Percentiles rank a stretch among this genome's conserved stretches.
phyloP scores from a whole-genome alignment of 257 asterid genomes.

The Orobanche coerulescens region DNA sequence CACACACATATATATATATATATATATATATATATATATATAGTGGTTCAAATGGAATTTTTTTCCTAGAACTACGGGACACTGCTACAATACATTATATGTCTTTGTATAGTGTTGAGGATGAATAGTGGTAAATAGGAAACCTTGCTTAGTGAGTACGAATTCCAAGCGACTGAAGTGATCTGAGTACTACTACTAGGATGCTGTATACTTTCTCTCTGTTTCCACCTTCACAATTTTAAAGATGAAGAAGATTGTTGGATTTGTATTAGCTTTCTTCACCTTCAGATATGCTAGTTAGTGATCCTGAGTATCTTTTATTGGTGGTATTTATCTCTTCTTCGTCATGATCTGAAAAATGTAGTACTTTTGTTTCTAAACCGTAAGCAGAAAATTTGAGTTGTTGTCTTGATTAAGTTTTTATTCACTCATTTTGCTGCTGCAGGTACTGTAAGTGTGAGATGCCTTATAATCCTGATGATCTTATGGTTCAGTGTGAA shows the following conservation, averaged over 20 bases:
- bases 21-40: too few relatives aligned
- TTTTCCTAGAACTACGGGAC: too few relatives aligned
- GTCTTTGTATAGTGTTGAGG: constrained; percentile 4
- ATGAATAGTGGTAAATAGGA: background rate
- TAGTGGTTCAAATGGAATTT: too few relatives aligned
- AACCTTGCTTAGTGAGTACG: background rate
- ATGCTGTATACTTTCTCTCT: background rate
- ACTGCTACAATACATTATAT: too few relatives aligned
- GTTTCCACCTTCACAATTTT: background rate
- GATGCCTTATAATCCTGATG: constrained; percentile 94
- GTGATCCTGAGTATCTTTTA: background rate
- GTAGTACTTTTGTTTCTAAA: background rate
- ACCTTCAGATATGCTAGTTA: background rate
- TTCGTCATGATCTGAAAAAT: background rate
- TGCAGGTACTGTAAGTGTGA: constrained; percentile 88
- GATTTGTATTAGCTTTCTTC: background rate
- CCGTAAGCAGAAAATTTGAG: background rate
- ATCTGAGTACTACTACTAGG: too few relatives aligned
- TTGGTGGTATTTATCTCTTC: background rate
- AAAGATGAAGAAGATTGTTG: background rate
- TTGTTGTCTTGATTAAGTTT: background rate
- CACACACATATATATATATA: too few relatives aligned
- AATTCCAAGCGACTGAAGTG: background rate
- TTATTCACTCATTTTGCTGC: constrained; percentile 17
- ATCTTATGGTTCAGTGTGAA: constrained; percentile 87